Evolutionary conservation across 139 green algal genomes (phyloP).

Genomic region (Chlorella vulgaris): DNA sequence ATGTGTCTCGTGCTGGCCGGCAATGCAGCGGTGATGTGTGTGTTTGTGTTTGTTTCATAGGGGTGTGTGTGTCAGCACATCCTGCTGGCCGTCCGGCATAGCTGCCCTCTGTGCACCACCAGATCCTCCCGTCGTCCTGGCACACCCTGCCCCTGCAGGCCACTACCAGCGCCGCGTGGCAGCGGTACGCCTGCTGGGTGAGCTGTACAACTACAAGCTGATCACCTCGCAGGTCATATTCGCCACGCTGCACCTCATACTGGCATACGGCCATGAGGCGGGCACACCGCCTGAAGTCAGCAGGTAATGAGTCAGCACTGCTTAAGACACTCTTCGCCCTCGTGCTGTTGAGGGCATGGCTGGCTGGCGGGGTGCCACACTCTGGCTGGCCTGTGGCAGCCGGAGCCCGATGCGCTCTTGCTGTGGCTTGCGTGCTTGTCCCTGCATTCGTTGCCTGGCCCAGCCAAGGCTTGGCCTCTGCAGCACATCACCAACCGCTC

Average conservation of each 20-base stretch:
- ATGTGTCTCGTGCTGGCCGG: background rate
- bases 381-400: background rate
- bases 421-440: background rate
- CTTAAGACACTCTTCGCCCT: too few relatives aligned
- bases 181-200: slow-evolving; percentile 82
- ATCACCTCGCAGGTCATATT: slow-evolving; percentile 76
- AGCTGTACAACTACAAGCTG: slow-evolving; percentile 94
- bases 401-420: background rate
- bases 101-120: too few relatives aligned
- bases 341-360: too few relatives aligned
- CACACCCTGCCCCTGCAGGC: slow-evolving; percentile 31
- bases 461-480: too few relatives aligned
- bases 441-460: too few relatives aligned
- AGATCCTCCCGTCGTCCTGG: too few relatives aligned
- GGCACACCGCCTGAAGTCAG: slow-evolving; percentile 50
- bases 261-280: slow-evolving; percentile 74
- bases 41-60: too few relatives aligned
- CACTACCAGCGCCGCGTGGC: slow-evolving; percentile 88
- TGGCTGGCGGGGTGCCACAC: background rate
- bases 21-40: background rate
- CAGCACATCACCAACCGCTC: too few relatives aligned
- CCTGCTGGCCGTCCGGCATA: too few relatives aligned
- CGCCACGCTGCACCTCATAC: slow-evolving; percentile 86
- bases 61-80: too few relatives aligned
- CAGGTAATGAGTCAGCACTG: background rate